phyloP scores from a whole-genome alignment of 1,284 basidiomycete genomes.

The Cryptococcus deneoformans region DNA sequence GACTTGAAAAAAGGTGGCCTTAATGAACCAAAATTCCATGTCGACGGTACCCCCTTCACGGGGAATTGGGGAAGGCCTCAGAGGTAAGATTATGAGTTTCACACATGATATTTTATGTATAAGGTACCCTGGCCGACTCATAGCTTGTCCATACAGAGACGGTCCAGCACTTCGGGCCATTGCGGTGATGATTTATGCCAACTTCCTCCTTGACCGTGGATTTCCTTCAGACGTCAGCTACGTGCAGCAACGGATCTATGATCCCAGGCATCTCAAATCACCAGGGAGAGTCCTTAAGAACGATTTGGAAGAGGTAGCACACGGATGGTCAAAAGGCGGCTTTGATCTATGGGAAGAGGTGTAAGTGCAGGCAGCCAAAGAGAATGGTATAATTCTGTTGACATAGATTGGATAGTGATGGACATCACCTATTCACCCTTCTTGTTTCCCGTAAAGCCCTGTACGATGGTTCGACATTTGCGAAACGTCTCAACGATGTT shows the following conservation, averaged over 20 bases:
- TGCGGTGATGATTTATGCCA: constrained; percentile 49
- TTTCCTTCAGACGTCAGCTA: constrained; percentile 38
- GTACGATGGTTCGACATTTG: constrained; percentile 47
- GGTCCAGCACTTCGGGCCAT: constrained; percentile 54
- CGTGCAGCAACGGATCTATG: constrained; percentile 46
- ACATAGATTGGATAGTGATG: constrained; percentile 40
- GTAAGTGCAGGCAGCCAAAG: constrained; percentile 15
- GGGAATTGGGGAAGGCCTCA: constrained; percentile 53
- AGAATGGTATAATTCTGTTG: constrained; percentile 10
- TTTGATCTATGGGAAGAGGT: constrained; percentile 51
- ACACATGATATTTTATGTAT: background rate
- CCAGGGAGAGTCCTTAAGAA: constrained; percentile 51
- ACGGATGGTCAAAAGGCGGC: constrained; percentile 40
- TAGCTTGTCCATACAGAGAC: constrained; percentile 31
- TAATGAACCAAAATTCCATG: constrained; percentile 57
- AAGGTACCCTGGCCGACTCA: background rate
- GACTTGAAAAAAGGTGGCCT: constrained; percentile 51
- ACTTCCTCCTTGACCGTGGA: constrained; percentile 47
- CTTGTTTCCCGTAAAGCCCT: constrained; percentile 47
- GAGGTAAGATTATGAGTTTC: constrained; percentile 18
- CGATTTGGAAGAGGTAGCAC: constrained; percentile 53
- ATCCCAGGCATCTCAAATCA: constrained; percentile 16
- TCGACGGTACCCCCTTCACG: constrained; percentile 47
- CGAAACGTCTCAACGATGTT: constrained; percentile 40
- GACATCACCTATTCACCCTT: constrained; percentile 52